Evolutionary conservation across 805 yeast genomes (phyloP).

Genomic region (Tetrapisispora pingtungensis): DNA sequence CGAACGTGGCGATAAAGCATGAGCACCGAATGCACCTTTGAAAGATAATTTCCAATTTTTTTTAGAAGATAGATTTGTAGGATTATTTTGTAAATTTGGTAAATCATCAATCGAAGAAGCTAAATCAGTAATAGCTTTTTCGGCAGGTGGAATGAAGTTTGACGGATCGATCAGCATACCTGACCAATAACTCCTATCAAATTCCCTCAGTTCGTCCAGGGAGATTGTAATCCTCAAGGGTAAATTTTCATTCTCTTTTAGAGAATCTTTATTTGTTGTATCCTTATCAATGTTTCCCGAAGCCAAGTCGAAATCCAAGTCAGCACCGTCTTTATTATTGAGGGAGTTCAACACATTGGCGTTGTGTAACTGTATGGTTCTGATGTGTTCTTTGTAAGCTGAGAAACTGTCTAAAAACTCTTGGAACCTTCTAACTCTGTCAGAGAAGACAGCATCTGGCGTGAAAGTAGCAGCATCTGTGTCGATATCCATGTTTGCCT

Average conservation of each 20-base stretch:
- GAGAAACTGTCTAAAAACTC: conserved; percentile 69
- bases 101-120: conserved; percentile 48
- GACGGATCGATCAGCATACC: conserved; percentile 72
- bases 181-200: conserved; percentile 65
- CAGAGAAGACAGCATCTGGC: conserved; percentile 50
- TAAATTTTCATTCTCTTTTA: conserved; percentile 6
- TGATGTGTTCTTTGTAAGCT: conserved; percentile 59
- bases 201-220: conserved; percentile 80
- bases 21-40: conserved; percentile 85
- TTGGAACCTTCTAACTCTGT: conserved; percentile 78
- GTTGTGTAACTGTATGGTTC: conserved; percentile 60
- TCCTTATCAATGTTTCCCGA: conserved; percentile 6
- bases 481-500: conserved; percentile 2
- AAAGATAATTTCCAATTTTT: conserved; percentile 52
- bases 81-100: conserved; percentile 25
- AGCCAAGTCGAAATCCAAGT: conserved; percentile 9
- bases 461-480: conserved; percentile 11
- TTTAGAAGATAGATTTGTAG: conserved; percentile 48
- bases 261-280: conserved; percentile 4
- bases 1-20: conserved; percentile 79
- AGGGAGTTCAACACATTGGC: conserved; percentile 28
- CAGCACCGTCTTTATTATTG: conserved; percentile 6
- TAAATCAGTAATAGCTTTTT: conserved; percentile 73
- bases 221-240: conserved; percentile 54
- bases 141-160: conserved; percentile 81